Percentiles rank a stretch among this genome's conserved stretches.
These are phyloP conservation scores for Candida nitratophila DNA, from an alignment of 805 yeast genomes.

Conservation along the genomic window DNA sequence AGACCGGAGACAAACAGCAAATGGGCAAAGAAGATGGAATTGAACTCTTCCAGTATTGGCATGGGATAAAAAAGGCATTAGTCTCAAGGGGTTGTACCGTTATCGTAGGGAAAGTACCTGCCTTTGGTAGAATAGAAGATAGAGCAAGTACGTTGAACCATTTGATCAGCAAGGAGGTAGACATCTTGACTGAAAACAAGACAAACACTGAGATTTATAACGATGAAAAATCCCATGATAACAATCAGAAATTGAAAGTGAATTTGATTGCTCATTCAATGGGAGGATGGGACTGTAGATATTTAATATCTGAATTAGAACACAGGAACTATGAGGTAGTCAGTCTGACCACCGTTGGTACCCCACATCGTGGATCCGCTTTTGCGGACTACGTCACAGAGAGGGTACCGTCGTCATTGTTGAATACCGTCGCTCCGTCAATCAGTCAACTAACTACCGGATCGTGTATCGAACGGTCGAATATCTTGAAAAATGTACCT, in stretches of 20 bases:
- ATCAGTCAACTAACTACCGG: slow-evolving; percentile 63
- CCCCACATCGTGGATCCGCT: slow-evolving; percentile 86
- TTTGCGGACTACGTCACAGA: slow-evolving; percentile 63
- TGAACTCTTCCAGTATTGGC: slow-evolving; percentile 65
- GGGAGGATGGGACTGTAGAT: slow-evolving; percentile 90
- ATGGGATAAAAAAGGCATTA: slow-evolving; percentile 62
- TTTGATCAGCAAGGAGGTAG: slow-evolving; percentile 30
- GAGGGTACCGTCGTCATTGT: slow-evolving; percentile 11
- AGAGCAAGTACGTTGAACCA: slow-evolving; percentile 54
- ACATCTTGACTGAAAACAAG: slow-evolving; percentile 10
- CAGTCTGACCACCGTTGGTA: slow-evolving; percentile 76
- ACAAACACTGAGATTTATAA: slow-evolving; percentile 19
- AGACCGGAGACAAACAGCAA: not conserved
- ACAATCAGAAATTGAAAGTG: slow-evolving; percentile 37
- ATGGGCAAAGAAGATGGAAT: slow-evolving; percentile 19
- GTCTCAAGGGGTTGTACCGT: slow-evolving; percentile 60
- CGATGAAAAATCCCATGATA: slow-evolving; percentile 7
- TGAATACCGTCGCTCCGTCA: slow-evolving; percentile 22
- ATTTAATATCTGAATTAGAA: slow-evolving; percentile 52
- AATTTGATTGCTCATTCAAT: slow-evolving; percentile 85
- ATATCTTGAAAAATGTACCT: slow-evolving; percentile 44
- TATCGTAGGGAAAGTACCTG: slow-evolving; percentile 71
- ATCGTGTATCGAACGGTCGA: slow-evolving; percentile 48
- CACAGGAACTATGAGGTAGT: slow-evolving; percentile 48
- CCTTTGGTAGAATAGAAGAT: slow-evolving; percentile 67